Evolutionary conservation across 306 rosid genomes (phyloP).

Genomic region (Vigna unguiculata): DNA sequence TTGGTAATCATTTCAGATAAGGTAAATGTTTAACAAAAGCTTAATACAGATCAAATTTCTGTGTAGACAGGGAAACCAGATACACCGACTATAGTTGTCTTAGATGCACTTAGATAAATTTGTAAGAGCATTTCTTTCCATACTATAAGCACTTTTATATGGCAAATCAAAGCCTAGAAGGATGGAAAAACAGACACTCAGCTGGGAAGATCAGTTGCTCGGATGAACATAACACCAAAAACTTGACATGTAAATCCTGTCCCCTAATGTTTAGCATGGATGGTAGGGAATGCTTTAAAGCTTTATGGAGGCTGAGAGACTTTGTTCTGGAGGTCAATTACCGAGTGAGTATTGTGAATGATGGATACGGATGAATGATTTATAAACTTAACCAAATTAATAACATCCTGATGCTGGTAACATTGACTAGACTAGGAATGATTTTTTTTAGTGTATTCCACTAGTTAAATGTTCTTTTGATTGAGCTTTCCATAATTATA

Average conservation of each 20-base stretch:
- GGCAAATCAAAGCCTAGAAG: slow-evolving; percentile 17
- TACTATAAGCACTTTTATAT: neutral
- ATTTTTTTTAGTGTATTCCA: neutral
- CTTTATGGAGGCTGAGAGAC: neutral
- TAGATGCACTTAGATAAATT: neutral
- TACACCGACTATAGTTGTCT: neutral
- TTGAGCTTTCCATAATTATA: neutral
- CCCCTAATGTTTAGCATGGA: slow-evolving; percentile 6
- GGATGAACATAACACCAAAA: neutral
- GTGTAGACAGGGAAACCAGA: neutral
- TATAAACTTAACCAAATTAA: neutral
- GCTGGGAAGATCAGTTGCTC: neutral
- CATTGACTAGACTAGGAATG: neutral
- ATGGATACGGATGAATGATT: neutral
- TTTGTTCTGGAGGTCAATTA: neutral
- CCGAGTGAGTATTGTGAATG: neutral
- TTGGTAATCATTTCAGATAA: too few relatives aligned
- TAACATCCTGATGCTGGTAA: neutral
- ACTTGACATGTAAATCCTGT: neutral
- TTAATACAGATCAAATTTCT: neutral
- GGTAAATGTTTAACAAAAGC: neutral
- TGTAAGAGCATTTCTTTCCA: neutral
- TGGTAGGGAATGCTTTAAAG: neutral
- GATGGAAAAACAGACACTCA: neutral
- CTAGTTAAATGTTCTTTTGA: slow-evolving; percentile 12